These are phyloP conservation scores for Trametes meyenii DNA, from an alignment of 768 basidiomycete genomes.

Conservation along the genomic window DNA sequence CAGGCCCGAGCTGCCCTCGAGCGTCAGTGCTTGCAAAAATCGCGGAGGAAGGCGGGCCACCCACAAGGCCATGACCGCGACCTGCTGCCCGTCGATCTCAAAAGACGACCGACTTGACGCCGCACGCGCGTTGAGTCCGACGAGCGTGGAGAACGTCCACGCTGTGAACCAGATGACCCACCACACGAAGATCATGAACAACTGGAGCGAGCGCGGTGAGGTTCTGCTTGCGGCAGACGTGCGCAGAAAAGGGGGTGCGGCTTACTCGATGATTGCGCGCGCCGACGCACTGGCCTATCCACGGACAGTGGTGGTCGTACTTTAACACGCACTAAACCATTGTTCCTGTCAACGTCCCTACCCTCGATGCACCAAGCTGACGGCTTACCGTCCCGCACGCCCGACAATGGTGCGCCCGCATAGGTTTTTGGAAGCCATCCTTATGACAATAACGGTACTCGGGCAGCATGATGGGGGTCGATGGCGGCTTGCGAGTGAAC, in stretches of 20 bases:
- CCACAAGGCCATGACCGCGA: conserved; percentile 76
- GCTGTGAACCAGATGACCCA: conserved; percentile 61
- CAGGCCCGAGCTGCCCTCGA: conserved; percentile 66
- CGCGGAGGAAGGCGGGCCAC: too few species aligned
- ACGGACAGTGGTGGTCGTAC: conserved; percentile 91
- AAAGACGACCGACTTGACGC: conserved; percentile 17
- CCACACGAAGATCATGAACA: conserved; percentile 81
- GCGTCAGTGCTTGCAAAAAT: too few species aligned
- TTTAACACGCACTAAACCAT: conserved; percentile 68
- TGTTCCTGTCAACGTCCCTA: background rate
- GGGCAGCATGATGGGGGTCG: conserved; percentile 54
- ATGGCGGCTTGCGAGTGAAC: conserved; percentile 38
- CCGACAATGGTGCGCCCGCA: conserved; percentile 79
- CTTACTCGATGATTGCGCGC: conserved; percentile 87
- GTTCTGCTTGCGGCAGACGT: background rate
- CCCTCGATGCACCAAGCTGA: background rate
- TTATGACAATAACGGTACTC: conserved; percentile 66
- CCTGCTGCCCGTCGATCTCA: conserved; percentile 64
- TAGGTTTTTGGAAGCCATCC: conserved; percentile 73
- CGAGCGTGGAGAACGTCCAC: conserved; percentile 64
- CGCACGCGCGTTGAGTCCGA: conserved; percentile 52
- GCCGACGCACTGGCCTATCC: conserved; percentile 95
- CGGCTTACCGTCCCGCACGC: conserved; percentile 67
- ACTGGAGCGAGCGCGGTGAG: conserved; percentile 43
- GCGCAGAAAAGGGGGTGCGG: background rate